A percentile compares a stretch with the other conserved stretches of the same genome.
phyloP scores from a whole-genome alignment of 202 grass and related monocot species.

The Carex sylvatica region DNA sequence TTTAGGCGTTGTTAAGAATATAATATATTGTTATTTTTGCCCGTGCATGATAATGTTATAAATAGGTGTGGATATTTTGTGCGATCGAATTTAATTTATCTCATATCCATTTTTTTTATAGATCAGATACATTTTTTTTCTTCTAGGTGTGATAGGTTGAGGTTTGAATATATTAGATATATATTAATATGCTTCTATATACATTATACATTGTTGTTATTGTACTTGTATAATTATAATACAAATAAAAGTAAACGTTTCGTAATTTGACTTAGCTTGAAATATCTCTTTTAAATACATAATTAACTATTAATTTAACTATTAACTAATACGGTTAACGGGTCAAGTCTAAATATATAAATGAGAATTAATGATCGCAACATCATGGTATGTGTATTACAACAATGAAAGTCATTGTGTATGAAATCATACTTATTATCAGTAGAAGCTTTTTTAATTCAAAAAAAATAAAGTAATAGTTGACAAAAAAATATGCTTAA shows the following conservation, averaged over 20 bases:
- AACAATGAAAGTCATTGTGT: neutral
- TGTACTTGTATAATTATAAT: too few relatives aligned
- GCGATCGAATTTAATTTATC: too few relatives aligned
- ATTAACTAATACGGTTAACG: too few relatives aligned
- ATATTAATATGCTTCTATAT: too few relatives aligned
- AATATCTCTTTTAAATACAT: neutral
- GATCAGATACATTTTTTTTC: too few relatives aligned
- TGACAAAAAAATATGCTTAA: neutral
- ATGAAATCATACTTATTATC: too few relatives aligned
- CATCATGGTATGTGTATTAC: neutral
- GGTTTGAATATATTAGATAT: too few relatives aligned
- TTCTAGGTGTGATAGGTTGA: too few relatives aligned
- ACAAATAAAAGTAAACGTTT: too few relatives aligned
- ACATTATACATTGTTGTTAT: too few relatives aligned
- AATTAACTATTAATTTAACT: neutral
- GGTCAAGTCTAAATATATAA: neutral
- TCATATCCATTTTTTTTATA: too few relatives aligned
- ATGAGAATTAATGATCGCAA: neutral
- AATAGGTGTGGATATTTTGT: neutral
- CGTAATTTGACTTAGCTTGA: neutral
- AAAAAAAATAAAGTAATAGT: neutral
- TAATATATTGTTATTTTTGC: neutral
- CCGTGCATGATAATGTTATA: neutral
- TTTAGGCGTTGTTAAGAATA: too few relatives aligned
- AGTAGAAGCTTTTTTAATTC: neutral